phyloP scores from a whole-genome alignment of 306 rosid species.

The Abrus pulchellus region DNA sequence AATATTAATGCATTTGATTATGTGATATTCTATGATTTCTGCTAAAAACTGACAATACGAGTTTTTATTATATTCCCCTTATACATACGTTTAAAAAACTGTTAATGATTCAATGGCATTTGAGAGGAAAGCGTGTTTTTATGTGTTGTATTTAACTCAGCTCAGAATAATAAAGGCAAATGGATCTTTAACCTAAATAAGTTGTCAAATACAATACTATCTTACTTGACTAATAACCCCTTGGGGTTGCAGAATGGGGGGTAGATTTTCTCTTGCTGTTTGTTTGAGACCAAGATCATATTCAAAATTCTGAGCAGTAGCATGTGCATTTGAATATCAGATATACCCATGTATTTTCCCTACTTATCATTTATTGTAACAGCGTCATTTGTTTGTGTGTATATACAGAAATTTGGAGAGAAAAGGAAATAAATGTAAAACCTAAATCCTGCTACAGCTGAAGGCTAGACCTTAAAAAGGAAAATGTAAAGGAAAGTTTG shows the following conservation, averaged over 20 bases:
- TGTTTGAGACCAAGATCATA: too few relatives aligned
- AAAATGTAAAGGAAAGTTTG: constrained; percentile 20
- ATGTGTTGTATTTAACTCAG: too few relatives aligned
- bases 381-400: constrained; percentile 33
- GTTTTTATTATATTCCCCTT: too few relatives aligned
- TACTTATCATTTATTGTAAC: constrained; percentile 40
- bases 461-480: constrained; percentile 36
- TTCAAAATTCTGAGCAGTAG: not conserved
- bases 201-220: too few relatives aligned
- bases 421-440: constrained; percentile 36
- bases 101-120: not conserved
- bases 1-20: too few relatives aligned
- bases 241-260: too few relatives aligned
- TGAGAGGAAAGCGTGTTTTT: not conserved
- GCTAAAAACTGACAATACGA: too few relatives aligned
- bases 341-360: constrained; percentile 32
- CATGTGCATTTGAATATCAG: constrained; percentile 7
- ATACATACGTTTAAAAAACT: not conserved
- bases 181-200: too few relatives aligned
- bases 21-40: too few relatives aligned
- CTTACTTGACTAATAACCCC: too few relatives aligned
- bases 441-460: constrained; percentile 45
- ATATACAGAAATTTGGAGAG: constrained; percentile 45
- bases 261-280: too few relatives aligned
- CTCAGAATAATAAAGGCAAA: too few relatives aligned